phyloP scores from a whole-genome alignment of 495 filamentous ascomycete species.

The Letharia columbiana region DNA sequence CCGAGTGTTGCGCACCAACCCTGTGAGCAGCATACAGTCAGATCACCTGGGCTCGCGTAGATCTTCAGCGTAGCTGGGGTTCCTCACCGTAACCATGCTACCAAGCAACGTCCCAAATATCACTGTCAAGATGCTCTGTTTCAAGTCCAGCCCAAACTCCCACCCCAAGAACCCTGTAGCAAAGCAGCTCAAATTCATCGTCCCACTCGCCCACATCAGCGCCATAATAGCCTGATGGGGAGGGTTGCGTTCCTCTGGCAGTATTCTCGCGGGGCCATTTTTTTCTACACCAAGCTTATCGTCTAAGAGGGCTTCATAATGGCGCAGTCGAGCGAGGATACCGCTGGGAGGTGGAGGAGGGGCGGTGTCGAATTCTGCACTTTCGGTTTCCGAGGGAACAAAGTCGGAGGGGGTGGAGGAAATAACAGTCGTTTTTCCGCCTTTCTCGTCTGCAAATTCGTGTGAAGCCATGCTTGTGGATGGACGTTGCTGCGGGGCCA shows the following conservation, averaged over 20 bases:
- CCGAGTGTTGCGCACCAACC: slow-evolving; percentile 44
- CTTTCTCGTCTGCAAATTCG: background rate
- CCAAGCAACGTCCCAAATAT: slow-evolving; percentile 42
- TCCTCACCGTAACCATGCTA: slow-evolving; percentile 38
- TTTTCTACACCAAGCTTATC: slow-evolving; percentile 40
- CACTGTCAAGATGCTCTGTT: slow-evolving; percentile 39
- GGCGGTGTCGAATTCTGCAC: slow-evolving; percentile 21
- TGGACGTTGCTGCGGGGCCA: background rate
- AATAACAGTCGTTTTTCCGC: background rate
- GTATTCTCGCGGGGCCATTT: slow-evolving; percentile 37
- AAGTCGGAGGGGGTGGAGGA: background rate
- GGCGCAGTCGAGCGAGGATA: slow-evolving; percentile 28
- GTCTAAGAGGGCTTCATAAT: slow-evolving; percentile 37
- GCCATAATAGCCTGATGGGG: slow-evolving; percentile 17
- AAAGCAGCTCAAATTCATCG: slow-evolving; percentile 49
- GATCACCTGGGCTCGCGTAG: slow-evolving; percentile 36
- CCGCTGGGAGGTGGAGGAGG: slow-evolving; percentile 27
- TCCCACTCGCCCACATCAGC: slow-evolving; percentile 40
- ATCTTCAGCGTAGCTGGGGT: slow-evolving; percentile 23
- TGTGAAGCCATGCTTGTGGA: background rate
- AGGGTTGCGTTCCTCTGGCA: slow-evolving; percentile 31
- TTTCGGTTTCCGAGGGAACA: background rate
- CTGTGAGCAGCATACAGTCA: slow-evolving; percentile 30
- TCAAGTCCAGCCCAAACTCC: slow-evolving; percentile 41
- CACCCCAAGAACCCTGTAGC: slow-evolving; percentile 42